Conservation (phyloP, 2,329 filamentous ascomycete species). For the Alternaria burnsii region DNA sequence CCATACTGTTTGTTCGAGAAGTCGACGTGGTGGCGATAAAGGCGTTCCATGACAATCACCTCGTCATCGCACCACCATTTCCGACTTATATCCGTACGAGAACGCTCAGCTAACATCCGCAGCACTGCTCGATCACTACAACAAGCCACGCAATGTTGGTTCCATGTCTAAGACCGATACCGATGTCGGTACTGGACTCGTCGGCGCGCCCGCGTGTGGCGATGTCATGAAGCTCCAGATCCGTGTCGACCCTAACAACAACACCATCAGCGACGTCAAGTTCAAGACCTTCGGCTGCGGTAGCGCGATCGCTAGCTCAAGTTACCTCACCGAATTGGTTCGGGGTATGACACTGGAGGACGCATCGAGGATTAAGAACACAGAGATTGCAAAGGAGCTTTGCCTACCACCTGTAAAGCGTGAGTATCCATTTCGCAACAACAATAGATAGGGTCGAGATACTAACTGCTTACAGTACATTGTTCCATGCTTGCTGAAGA, state of each 20-base stretch:
- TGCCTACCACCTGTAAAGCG: conserved; percentile 87
- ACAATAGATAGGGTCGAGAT: not conserved
- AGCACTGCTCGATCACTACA: conserved; percentile 80
- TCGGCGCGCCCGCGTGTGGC: conserved; percentile 88
- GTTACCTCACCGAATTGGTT: conserved; percentile 93
- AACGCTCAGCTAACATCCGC: conserved; percentile 52
- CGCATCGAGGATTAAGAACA: conserved; percentile 91
- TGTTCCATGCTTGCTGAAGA: conserved; percentile 94
- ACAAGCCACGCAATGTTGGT: conserved; percentile 78
- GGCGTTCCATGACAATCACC: conserved; percentile 8
- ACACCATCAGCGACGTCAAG: conserved; percentile 92
- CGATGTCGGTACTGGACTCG: conserved; percentile 90
- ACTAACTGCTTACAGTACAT: conserved; percentile 68
- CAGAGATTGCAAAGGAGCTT: conserved; percentile 96
- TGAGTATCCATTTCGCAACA: conserved; percentile 57
- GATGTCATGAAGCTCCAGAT: conserved; percentile 97
- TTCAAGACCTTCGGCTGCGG: conserved; percentile 99
- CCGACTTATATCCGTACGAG: conserved; percentile 8
- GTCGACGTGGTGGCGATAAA: conserved; percentile 23
- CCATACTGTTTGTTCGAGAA: conserved; percentile 6
- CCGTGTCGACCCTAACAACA: conserved; percentile 84
- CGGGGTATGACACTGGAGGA: conserved; percentile 96
- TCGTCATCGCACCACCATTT: conserved; percentile 9
- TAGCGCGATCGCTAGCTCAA: conserved; percentile 91
- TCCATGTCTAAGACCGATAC: conserved; percentile 79